A percentile compares a stretch with the other conserved stretches of the same genome.
These are phyloP conservation scores for Sarcodon aspratus DNA, from an alignment of 768 basidiomycete species.

Conservation along the genomic window DNA sequence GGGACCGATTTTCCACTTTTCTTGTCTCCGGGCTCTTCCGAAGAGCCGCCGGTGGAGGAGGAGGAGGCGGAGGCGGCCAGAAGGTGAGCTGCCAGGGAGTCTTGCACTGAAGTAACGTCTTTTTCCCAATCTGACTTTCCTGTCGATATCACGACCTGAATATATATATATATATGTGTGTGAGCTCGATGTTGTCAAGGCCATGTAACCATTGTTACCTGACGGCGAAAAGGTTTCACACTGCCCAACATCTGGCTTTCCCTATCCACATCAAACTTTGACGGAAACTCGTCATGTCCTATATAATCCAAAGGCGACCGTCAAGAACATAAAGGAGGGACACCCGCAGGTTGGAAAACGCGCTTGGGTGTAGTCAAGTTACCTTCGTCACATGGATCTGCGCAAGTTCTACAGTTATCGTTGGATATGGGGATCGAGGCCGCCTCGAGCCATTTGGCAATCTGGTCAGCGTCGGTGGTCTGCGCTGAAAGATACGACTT, in stretches of 20 bases:
- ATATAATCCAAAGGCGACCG: background rate
- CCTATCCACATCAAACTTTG: constrained; percentile 67
- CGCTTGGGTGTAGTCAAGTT: background rate
- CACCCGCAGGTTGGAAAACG: background rate
- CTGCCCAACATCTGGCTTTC: constrained; percentile 77
- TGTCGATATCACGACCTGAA: constrained; percentile 78
- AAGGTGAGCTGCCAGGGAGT: constrained; percentile 59
- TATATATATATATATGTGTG: background rate
- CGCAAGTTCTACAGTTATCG: constrained; percentile 63
- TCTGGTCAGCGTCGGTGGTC: constrained; percentile 22
- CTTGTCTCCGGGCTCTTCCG: background rate
- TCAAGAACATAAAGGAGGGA: background rate
- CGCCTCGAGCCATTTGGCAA: constrained; percentile 40
- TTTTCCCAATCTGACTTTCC: constrained; percentile 83
- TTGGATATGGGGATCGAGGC: constrained; percentile 53
- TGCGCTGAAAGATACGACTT: constrained; percentile 15
- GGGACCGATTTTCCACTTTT: constrained; percentile 16
- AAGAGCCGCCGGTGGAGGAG: constrained; percentile 10
- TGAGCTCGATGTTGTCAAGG: constrained; percentile 1
- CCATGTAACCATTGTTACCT: constrained; percentile 29
- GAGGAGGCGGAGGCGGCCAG: constrained; percentile 10
- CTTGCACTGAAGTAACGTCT: constrained; percentile 62
- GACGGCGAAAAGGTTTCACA: constrained; percentile 73
- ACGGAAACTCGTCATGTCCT: constrained; percentile 71
- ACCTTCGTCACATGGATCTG: constrained; percentile 72